Conservation (phyloP, 768 basidiomycete genomes). For the Mycena metata region DNA sequence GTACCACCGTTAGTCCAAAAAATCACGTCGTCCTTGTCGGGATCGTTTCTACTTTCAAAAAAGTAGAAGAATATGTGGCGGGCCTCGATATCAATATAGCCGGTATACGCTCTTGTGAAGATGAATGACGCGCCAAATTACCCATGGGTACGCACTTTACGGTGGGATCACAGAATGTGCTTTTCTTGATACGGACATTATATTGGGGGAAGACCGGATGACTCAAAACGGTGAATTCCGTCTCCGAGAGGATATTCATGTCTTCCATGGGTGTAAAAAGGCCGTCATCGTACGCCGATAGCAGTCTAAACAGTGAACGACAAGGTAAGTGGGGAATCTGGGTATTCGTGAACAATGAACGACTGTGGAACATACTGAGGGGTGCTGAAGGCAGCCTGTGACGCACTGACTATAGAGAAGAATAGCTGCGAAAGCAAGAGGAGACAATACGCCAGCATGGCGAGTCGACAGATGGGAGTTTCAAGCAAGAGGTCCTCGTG, state of each 20-base stretch:
- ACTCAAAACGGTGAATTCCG: conserved; percentile 52
- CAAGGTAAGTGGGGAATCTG: too few relatives aligned
- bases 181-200: conserved; percentile 57
- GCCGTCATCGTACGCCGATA: conserved; percentile 36
- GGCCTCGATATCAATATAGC: conserved; percentile 75
- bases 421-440: conserved; percentile 4
- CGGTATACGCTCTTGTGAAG: conserved; percentile 66
- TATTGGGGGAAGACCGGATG: conserved; percentile 62
- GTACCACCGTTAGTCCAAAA: conserved; percentile 68
- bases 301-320: conserved; percentile 9
- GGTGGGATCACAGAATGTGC: conserved; percentile 55
- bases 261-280: conserved; percentile 37
- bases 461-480: too few relatives aligned
- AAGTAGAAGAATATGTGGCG: conserved; percentile 83
- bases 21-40: conserved; percentile 71
- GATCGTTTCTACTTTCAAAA: conserved; percentile 77
- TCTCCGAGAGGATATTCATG: conserved; percentile 41
- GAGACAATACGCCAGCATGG: conserved; percentile 9
- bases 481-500: too few relatives aligned
- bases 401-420: background rate
- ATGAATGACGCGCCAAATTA: too few relatives aligned
- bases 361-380: background rate
- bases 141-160: conserved; percentile 48
- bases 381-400: conserved; percentile 11
- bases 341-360: background rate